Percentiles rank a stretch among this genome's conserved stretches.
Conservation (phyloP, 2,329 filamentous ascomycete species). For the Hymenoscyphus repandus region DNA sequence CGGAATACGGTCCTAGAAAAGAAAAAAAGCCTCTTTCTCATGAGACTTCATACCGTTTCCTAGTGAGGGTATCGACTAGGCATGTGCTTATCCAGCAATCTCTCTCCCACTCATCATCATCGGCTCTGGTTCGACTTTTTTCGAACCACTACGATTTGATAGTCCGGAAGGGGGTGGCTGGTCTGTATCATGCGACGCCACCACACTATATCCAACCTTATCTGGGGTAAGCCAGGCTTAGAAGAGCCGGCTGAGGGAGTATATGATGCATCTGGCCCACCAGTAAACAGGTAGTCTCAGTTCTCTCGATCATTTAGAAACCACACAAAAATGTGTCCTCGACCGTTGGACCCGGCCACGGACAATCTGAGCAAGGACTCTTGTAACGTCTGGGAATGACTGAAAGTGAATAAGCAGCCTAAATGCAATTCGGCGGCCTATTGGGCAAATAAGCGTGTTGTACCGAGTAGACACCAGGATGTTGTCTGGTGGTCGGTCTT, state of each 20-base stretch:
- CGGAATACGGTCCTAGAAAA: no score
- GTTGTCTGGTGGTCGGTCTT: background rate
- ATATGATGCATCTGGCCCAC: constrained; percentile 18
- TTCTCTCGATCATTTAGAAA: background rate
- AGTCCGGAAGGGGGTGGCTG: constrained; percentile 28
- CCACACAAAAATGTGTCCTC: constrained; percentile 8
- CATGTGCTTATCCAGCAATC: constrained; percentile 26
- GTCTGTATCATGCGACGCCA: constrained; percentile 29
- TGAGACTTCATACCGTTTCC: no score
- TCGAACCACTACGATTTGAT: background rate
- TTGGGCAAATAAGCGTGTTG: background rate
- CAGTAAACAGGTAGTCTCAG: background rate
- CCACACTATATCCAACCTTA: constrained; percentile 22
- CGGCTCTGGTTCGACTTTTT: no score
- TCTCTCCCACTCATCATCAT: background rate
- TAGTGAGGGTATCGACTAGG: background rate
- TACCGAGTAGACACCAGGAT: no score
- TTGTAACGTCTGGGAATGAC: constrained; percentile 25
- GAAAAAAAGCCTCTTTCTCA: no score
- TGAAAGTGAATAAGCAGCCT: constrained; percentile 19
- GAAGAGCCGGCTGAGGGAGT: constrained; percentile 21
- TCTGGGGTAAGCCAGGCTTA: constrained; percentile 27
- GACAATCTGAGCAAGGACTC: constrained; percentile 3
- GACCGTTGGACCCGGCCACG: constrained; percentile 1
- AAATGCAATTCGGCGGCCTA: constrained; percentile 14